Evolutionary conservation across 164 flowering plant species (phyloP).

Genomic region (Platanus orientalis): DNA sequence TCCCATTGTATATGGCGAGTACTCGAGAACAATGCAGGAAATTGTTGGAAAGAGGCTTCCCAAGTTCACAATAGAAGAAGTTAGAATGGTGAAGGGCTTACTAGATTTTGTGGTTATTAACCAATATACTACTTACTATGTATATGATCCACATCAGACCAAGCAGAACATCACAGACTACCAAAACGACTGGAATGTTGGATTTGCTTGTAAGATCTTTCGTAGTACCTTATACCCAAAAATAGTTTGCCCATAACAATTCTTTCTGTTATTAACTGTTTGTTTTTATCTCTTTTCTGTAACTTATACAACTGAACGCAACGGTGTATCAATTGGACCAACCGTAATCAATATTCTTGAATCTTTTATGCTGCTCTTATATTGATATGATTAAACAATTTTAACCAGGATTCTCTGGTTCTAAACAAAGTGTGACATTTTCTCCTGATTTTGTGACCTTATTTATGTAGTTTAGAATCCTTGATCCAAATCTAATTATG

Average conservation of each 20-base stretch:
- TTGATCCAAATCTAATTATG: background rate
- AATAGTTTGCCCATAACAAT: background rate
- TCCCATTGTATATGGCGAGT: constrained; percentile 63
- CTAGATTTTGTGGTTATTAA: constrained; percentile 60
- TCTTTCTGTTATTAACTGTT: background rate
- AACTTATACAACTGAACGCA: constrained; percentile 28
- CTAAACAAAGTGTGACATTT: too few species aligned
- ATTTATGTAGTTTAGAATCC: background rate
- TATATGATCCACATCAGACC: constrained; percentile 38
- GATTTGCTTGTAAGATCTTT: constrained; percentile 54
- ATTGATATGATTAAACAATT: background rate
- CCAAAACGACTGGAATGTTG: constrained; percentile 55
- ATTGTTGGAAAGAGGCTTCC: constrained; percentile 63
- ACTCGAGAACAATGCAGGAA: constrained; percentile 52
- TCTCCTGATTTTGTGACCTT: too few species aligned
- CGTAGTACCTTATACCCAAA: background rate
- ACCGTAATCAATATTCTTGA: constrained; percentile 22
- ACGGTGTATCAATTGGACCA: constrained; percentile 50
- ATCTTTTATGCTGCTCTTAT: background rate
- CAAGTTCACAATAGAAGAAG: constrained; percentile 45
- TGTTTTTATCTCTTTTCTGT: background rate
- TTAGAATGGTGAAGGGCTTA: constrained; percentile 63
- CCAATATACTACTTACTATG: constrained; percentile 62
- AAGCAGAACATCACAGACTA: constrained; percentile 30
- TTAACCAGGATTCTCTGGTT: too few species aligned